These are phyloP conservation scores for Saccharomycopsis selenospora DNA, from an alignment of 805 yeast genomes.

Conservation along the genomic window DNA sequence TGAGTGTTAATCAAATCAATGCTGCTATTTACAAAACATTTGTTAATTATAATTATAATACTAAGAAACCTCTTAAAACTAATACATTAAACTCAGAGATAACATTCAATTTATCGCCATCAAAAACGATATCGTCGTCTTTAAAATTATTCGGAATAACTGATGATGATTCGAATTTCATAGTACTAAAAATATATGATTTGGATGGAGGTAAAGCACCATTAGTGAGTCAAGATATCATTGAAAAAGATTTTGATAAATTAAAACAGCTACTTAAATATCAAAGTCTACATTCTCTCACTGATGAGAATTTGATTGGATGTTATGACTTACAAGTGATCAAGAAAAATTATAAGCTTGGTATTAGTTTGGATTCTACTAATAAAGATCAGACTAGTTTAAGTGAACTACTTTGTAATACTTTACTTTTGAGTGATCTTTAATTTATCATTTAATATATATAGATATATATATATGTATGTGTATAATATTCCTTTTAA, in stretches of 20 bases:
- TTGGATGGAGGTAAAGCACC: neutral
- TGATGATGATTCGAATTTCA: conserved; percentile 3
- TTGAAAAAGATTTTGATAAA: neutral
- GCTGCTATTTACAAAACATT: conserved; percentile 16
- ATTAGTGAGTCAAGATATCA: neutral
- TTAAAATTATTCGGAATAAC: conserved; percentile 16
- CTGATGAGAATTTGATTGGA: conserved; percentile 1
- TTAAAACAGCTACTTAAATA: conserved; percentile 1
- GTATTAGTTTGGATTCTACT: conserved; percentile 6
- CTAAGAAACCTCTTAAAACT: conserved; percentile 6
- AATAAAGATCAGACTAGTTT: neutral
- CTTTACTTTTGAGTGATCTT: conserved; percentile 8
- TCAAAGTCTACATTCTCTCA: neutral
- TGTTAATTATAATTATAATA: conserved; percentile 2
- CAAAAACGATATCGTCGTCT: conserved; percentile 11
- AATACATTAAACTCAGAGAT: conserved; percentile 16
- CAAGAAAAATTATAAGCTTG: conserved; percentile 18
- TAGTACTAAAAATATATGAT: conserved; percentile 12
- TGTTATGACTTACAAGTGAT: conserved; percentile 9
- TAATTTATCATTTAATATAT: neutral
- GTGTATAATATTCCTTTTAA: too few species aligned
- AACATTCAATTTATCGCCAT: conserved; percentile 18
- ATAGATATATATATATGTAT: neutral
- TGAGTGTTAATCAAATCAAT: conserved; percentile 15
- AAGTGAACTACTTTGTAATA: conserved; percentile 10